Evolutionary conservation across 106 monocot species (phyloP), one percentile per base, ranked within the genome.

Genomic region (Allium cepa): DNA sequence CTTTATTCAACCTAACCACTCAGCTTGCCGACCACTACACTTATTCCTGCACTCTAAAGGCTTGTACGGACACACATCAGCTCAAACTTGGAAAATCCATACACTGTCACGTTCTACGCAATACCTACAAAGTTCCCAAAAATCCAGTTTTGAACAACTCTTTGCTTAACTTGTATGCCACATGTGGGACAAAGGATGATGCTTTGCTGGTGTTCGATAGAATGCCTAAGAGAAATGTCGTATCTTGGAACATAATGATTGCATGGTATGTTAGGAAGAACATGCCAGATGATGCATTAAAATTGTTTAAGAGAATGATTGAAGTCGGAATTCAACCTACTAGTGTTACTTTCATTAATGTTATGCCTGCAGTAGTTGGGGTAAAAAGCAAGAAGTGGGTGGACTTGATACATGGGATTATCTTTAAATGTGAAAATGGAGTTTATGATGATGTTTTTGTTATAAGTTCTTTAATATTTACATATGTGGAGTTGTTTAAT

Each of bases 241-340:
- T 99, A 8, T 66, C 97, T n/a, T 93, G 84, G 82, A 99, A 99
- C 71, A 99, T 81, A 1, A 15, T 99, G 76, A 77, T 99, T 15
- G 80, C 74, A 3, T 99, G 89, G 89, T 85, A 79, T 62, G 80
- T 77, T 8, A 72, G 71, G 45, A 63, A 47, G 47, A 0, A 16
- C 9, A 69, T 75, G 10, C 79, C 75, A 7, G 26, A 47, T 17
- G 71, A 81, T 4, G 89, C 92, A 8, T 45, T 90, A 66, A 61
- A 47, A 3, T 56, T 48, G 70, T 99, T 99, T 55, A 69, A 9
- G 70, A 26, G 47, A 15, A 82, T 99, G 90, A 52, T 87, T 46
- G 81, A 75, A 53, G 27, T 26, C 0, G 87, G 92, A 22, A 79
- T 73, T 10, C 53, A 50, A 57, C 90, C 85, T 0, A 85, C 86